Evolutionary conservation across 1,284 basidiomycete genomes (phyloP).

Genomic region (Cryptococcus floricola): DNA sequence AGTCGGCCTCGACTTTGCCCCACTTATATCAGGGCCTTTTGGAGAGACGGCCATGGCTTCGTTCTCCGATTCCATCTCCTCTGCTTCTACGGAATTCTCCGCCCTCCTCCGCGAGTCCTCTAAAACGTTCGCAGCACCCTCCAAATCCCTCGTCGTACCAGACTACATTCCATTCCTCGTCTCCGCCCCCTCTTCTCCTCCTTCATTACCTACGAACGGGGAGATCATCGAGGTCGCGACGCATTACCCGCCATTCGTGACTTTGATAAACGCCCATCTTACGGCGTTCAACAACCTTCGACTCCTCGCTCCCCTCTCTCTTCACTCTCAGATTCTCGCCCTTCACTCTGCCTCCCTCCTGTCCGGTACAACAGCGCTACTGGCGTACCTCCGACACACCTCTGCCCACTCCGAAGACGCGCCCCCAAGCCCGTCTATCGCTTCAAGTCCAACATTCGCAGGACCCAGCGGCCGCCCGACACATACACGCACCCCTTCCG

Average conservation of each 20-base stretch:
- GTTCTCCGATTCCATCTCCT: conserved; percentile 50
- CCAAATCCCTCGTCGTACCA: conserved; percentile 37
- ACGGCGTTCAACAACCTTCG: conserved; percentile 75
- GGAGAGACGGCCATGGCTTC: conserved; percentile 57
- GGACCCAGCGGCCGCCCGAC: conserved; percentile 4
- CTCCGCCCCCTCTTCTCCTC: conserved; percentile 10
- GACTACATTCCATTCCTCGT: conserved; percentile 25
- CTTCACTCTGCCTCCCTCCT: conserved; percentile 57
- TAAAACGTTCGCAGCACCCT: conserved; percentile 18
- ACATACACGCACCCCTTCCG: conserved; percentile 19
- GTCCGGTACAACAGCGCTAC: conserved; percentile 42
- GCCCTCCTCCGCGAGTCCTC: conserved; percentile 26
- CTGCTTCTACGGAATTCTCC: conserved; percentile 39
- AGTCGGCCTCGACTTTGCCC: conserved; percentile 81
- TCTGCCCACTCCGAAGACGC: conserved; percentile 14
- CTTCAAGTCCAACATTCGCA: neutral
- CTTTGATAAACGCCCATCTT: conserved; percentile 69
- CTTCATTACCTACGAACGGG: neutral
- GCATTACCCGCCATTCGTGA: conserved; percentile 72
- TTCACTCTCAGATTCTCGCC: conserved; percentile 53
- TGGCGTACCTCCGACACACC: conserved; percentile 52
- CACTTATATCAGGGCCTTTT: conserved; percentile 62
- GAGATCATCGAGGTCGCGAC: conserved; percentile 53
- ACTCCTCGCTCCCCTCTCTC: conserved; percentile 66
- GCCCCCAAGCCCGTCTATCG: neutral